These are phyloP conservation scores for Pythium oligandrum DNA, from an alignment of 352 stramenopile species.

Conservation along the genomic window DNA sequence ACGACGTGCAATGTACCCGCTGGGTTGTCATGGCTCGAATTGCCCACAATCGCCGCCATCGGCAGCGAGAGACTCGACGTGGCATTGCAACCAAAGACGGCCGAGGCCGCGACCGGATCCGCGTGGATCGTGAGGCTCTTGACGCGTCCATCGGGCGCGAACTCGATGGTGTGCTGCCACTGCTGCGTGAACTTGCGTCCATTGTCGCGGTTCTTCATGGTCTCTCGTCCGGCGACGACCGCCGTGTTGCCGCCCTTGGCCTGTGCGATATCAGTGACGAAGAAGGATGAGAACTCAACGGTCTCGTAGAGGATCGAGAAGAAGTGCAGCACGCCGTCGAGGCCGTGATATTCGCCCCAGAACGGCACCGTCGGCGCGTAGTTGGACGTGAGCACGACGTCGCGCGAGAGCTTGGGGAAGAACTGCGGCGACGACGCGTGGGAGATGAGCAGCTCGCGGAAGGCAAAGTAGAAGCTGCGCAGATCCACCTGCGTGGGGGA, in stretches of 20 bases:
- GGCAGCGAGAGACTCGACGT: conserved; percentile 82
- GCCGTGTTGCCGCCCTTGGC: conserved; percentile 78
- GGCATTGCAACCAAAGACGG: conserved; percentile 84
- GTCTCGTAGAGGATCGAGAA: conserved; percentile 89
- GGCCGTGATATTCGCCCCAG: conserved; percentile 85
- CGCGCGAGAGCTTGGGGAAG: conserved; percentile 80
- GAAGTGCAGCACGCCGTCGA: conserved; percentile 85
- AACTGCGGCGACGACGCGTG: conserved; percentile 86
- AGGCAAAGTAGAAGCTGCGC: conserved; percentile 83
- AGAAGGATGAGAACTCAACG: conserved; percentile 86
- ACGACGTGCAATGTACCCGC: conserved; percentile 67
- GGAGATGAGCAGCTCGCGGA: conserved; percentile 84
- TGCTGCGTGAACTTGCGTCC: conserved; percentile 87
- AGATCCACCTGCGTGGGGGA: conserved; percentile 80
- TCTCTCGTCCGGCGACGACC: conserved; percentile 78
- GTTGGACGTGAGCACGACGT: conserved; percentile 84
- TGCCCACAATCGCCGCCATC: conserved; percentile 79
- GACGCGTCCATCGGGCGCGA: conserved; percentile 77
- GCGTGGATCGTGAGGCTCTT: conserved; percentile 85
- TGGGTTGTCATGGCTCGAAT: conserved; percentile 72
- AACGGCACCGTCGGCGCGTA: conserved; percentile 86
- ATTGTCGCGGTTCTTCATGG: conserved; percentile 88
- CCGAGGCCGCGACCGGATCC: conserved; percentile 79
- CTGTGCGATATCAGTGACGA: conserved; percentile 86
- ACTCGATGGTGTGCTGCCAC: conserved; percentile 89